Evolutionary conservation across 371 early-diverging fungal species (phyloP).

Genomic region (Catenaria anguillulae): DNA sequence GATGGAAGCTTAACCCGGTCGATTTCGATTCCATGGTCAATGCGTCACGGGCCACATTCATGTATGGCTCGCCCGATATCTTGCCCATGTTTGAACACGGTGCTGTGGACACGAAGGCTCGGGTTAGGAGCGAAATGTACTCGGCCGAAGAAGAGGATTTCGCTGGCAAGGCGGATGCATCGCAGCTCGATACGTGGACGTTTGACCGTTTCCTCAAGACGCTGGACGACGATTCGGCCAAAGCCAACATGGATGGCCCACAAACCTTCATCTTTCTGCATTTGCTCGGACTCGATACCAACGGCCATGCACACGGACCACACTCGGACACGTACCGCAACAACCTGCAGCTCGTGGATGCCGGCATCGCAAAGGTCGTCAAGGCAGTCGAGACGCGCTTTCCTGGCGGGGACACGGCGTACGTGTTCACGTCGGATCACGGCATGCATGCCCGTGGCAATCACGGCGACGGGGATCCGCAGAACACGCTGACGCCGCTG

Average conservation of each 20-base stretch:
- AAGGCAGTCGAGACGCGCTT: conserved; percentile 56
- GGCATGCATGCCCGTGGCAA: conserved; percentile 83
- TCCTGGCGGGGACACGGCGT: conserved; percentile 66
- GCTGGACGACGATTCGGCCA: too few species aligned
- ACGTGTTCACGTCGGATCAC: conserved; percentile 85
- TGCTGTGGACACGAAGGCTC: conserved; percentile 54
- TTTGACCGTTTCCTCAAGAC: conserved; percentile 29
- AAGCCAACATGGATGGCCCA: too few species aligned
- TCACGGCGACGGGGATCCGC: conserved; percentile 92
- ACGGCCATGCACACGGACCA: conserved; percentile 82
- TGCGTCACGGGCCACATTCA: conserved; percentile 77
- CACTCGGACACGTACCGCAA: conserved; percentile 48
- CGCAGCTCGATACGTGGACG: conserved; percentile 75
- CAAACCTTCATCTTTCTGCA: conserved; percentile 86
- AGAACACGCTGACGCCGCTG: conserved; percentile 83
- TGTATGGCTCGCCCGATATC: conserved; percentile 95
- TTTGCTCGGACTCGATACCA: conserved; percentile 84
- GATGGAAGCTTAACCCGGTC: conserved; percentile 94
- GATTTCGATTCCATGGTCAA: conserved; percentile 92
- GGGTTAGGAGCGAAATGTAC: conserved; percentile 81
- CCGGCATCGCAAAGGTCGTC: conserved; percentile 48
- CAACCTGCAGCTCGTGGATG: conserved; percentile 70
- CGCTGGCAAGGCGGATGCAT: conserved; percentile 63
- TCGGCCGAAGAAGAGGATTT: conserved; percentile 76
- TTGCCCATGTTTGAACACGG: conserved; percentile 89